Conservation (phyloP, 225 moss, liverwort and hornwort genomes). For the Ulota crispa region DNA sequence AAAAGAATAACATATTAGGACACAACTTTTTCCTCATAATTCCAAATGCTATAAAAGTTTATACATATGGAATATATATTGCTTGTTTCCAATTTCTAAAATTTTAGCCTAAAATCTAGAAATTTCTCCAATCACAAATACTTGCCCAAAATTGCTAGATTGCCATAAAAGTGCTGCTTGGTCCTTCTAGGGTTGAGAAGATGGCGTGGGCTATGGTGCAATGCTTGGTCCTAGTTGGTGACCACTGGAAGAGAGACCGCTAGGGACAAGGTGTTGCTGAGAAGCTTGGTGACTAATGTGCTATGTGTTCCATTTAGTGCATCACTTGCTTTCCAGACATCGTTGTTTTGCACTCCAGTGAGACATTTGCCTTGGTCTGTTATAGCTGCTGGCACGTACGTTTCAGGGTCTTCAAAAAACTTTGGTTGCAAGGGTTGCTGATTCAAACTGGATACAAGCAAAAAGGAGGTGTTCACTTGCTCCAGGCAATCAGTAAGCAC, state of each 20-base stretch:
- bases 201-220: too few species aligned
- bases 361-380: constrained; percentile 75
- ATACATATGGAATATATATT: too few species aligned
- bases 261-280: constrained; percentile 72
- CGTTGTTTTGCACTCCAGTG: constrained; percentile 42
- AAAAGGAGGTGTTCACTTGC: constrained; percentile 49
- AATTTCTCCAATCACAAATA: too few species aligned
- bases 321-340: constrained; percentile 37
- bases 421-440: constrained; percentile 33
- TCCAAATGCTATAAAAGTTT: background rate
- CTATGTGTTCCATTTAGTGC: constrained; percentile 32
- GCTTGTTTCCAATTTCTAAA: too few species aligned
- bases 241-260: constrained; percentile 24
- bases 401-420: constrained; percentile 53
- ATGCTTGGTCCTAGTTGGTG: too few species aligned
- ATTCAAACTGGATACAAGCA: constrained; percentile 37
- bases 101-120: too few species aligned
- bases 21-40: too few species aligned
- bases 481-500: constrained; percentile 57
- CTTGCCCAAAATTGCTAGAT: too few species aligned
- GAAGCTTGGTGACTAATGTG: constrained; percentile 33
- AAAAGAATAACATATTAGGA: too few species aligned
- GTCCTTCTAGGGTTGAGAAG: too few species aligned
- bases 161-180: too few species aligned
- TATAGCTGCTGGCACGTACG: constrained; percentile 71